These are phyloP conservation scores for Aaosphaeria arxii DNA, from an alignment of 2,329 filamentous ascomycete species.

Conservation along the genomic window DNA sequence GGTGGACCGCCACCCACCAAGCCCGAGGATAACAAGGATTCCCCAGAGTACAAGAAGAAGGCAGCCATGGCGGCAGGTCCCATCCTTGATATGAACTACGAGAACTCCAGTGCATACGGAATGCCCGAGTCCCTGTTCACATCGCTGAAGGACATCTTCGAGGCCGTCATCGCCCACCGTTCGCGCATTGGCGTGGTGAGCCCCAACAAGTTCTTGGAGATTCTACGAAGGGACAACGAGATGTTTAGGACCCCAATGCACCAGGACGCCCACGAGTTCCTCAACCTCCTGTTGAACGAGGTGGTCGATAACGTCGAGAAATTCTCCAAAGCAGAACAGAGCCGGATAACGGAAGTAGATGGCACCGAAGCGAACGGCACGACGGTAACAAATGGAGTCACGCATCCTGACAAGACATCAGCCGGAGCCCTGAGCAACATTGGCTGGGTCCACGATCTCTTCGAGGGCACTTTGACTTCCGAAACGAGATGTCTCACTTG, in stretches of 20 bases:
- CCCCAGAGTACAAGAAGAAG: conserved; percentile 97
- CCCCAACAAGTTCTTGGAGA: conserved; percentile 88
- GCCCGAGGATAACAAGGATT: conserved; percentile 90
- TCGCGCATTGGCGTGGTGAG: conserved; percentile 87
- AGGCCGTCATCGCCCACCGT: conserved; percentile 77
- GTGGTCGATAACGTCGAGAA: conserved; percentile 91
- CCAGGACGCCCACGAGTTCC: conserved; percentile 96
- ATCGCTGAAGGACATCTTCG: conserved; percentile 92
- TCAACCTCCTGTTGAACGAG: conserved; percentile 92
- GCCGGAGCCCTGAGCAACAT: conserved; percentile 29
- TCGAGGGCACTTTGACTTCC: conserved; percentile 90
- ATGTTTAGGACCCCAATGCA: conserved; percentile 98
- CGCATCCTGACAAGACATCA: conserved; percentile 13
- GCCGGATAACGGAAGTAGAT: conserved; percentile 45
- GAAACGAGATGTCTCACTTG: conserved; percentile 96
- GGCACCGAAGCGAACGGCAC: conserved; percentile 21
- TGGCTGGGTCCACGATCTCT: conserved; percentile 94
- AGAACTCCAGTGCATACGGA: conserved; percentile 76
- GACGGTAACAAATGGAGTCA: conserved; percentile 15
- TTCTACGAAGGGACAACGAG: conserved; percentile 90
- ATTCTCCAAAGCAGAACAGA: conserved; percentile 59
- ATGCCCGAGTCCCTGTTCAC: conserved; percentile 97
- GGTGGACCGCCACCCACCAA: conserved; percentile 56
- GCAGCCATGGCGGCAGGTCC: conserved; percentile 85
- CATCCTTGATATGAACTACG: conserved; percentile 77